Base-by-base conservation (phyloP, 140 eudicot species). In the Cichorium intybus region DNA sequence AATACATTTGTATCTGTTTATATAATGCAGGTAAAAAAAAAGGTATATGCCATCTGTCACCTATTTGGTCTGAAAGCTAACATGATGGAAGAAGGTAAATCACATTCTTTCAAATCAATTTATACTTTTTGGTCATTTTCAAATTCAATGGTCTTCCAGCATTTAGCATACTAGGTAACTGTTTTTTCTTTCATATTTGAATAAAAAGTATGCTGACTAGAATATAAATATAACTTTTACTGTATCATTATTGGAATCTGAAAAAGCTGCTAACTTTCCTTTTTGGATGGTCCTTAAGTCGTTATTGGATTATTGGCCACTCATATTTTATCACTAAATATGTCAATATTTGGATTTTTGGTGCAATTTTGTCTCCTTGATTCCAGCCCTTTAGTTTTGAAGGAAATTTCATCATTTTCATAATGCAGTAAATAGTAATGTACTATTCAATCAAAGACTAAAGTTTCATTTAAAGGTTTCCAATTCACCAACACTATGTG, bases 361-460 rank as follows among this genome's bases (percentile, higher is more conserved):
- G 67, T 50, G 75, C 56, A 58, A 74, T 24, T 35, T 39, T 71
- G 54, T 20, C 34, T 71, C 65, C 75, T 37, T 59, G 69, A 67
- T 61, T 11, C 68, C 60, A 49, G 23, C 58, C 48, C 68, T 53
- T 21, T 24, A 54, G 35, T 63, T 35, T 53, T 26, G 22, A 52
- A 0, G 26, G n/a, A 22, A 71, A 23, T 52, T 52, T 58, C 51
- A 29, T 48, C n/a, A 15, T 5, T 16, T 9, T 47, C 45, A 73
- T 73, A 10, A 64, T 20, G 48, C 55, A 45, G 65, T 60, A 46
- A 67, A 74, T 24, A 64, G 72, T 57, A 60, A 23, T 71, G 34
- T 46, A 43, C 60, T 73, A 28, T 55, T 73, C 43, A 41, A 6
- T 73, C 28, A 51, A 24, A 14, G 35, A 49, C 49, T 59, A 14